Conservation (phyloP, 2,329 filamentous ascomycete species). For the Emergomyces orientalis region DNA sequence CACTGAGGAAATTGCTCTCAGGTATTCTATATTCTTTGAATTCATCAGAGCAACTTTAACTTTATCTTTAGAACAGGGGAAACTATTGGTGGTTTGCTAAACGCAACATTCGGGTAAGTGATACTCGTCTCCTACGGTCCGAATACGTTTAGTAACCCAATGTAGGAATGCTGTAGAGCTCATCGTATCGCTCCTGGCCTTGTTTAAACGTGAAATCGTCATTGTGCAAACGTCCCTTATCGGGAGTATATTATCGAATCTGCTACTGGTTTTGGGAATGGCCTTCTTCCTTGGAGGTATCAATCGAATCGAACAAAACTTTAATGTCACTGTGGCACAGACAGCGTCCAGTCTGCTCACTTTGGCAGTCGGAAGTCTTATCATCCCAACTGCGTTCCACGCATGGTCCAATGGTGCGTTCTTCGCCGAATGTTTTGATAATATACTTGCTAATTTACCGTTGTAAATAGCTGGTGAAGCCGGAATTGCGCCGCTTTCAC, state of each 20-base stretch:
- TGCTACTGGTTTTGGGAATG: slow-evolving; percentile 82
- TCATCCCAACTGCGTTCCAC: slow-evolving; percentile 83
- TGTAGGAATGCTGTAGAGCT: slow-evolving; percentile 71
- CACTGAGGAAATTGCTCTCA: slow-evolving; percentile 73
- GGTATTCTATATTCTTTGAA: slow-evolving; percentile 19
- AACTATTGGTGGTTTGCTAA: slow-evolving; percentile 77
- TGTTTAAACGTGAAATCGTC: slow-evolving; percentile 61
- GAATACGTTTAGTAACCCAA: slow-evolving; percentile 2
- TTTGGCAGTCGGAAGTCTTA: slow-evolving; percentile 68
- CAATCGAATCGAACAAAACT: slow-evolving; percentile 70
- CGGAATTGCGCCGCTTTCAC: slow-evolving; percentile 26
- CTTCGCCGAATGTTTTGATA: slow-evolving; percentile 8
- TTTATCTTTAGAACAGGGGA: slow-evolving; percentile 53
- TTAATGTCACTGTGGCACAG: slow-evolving; percentile 87
- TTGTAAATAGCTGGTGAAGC: slow-evolving; percentile 19
- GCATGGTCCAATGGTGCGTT: slow-evolving; percentile 39
- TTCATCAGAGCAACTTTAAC: slow-evolving; percentile 17
- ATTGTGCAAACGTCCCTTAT: slow-evolving; percentile 92
- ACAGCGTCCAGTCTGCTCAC: slow-evolving; percentile 75
- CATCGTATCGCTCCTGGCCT: slow-evolving; percentile 78
- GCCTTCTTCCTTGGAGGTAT: slow-evolving; percentile 84
- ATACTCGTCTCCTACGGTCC: not conserved
- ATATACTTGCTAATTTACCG: slow-evolving; percentile 2
- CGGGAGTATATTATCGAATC: slow-evolving; percentile 82
- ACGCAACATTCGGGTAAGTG: slow-evolving; percentile 67